Evolutionary conservation across 768 basidiomycete species (phyloP).

Genomic region (Xanthoconium stramineum): DNA sequence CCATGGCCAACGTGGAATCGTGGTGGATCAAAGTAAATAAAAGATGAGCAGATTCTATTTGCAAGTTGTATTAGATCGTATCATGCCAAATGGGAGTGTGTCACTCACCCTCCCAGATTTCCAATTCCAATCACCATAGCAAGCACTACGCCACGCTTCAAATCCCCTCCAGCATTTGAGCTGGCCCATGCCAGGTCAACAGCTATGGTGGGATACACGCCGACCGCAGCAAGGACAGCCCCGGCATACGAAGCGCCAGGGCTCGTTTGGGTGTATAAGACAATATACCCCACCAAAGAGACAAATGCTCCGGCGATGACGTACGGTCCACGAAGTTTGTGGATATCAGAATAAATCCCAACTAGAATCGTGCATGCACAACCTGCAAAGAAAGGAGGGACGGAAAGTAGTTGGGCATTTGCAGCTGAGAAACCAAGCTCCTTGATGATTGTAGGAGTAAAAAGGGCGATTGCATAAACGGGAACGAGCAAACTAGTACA

Average conservation of each 20-base stretch:
- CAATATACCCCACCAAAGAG: conserved; percentile 49
- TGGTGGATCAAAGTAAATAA: conserved; percentile 39
- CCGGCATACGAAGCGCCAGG: conserved; percentile 40
- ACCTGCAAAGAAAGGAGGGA: conserved; percentile 48
- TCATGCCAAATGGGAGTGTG: conserved; percentile 13
- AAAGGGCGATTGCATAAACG: conserved; percentile 47
- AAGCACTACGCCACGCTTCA: conserved; percentile 48
- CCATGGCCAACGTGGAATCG: conserved; percentile 38
- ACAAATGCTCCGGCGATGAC: conserved; percentile 41
- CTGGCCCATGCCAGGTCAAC: conserved; percentile 53
- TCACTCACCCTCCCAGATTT: conserved; percentile 49
- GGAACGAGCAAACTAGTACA: conserved; percentile 40
- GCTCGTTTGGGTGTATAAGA: conserved; percentile 37
- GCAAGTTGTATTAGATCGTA: conserved; percentile 1
- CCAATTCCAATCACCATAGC: conserved; percentile 54
- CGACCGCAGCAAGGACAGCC: conserved; percentile 47
- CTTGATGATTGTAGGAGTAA: conserved; percentile 49
- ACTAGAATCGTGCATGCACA: conserved; percentile 42
- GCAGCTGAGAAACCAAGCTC: conserved; percentile 50
- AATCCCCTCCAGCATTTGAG: conserved; percentile 54
- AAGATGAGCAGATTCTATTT: conserved; percentile 40
- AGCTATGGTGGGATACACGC: conserved; percentile 50
- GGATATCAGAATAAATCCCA: conserved; percentile 42
- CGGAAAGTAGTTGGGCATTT: conserved; percentile 47
- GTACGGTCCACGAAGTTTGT: conserved; percentile 46